Evolutionary conservation across 208 protist species (phyloP).

Genomic region (Trypanosoma scelopori): DNA sequence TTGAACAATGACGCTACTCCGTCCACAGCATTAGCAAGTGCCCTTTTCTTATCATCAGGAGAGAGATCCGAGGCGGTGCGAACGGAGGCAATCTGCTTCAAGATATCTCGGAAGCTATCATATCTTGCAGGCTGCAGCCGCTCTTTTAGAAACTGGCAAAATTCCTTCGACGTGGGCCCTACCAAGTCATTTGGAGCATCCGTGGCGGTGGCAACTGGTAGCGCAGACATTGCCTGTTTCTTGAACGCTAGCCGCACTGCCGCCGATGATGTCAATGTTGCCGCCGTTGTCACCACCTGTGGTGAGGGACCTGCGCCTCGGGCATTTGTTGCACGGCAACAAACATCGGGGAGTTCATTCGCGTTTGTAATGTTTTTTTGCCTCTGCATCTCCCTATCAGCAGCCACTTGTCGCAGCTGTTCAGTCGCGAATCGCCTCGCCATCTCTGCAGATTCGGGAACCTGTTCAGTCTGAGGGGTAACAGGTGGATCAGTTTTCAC

Average conservation of each 20-base stretch:
- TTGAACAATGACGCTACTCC: constrained; percentile 40
- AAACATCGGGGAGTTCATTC: constrained; percentile 3
- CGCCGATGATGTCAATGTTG: not conserved
- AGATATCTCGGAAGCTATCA: constrained; percentile 48
- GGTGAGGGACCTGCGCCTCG: not conserved
- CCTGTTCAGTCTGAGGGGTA: not conserved
- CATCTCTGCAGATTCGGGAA: constrained; percentile 27
- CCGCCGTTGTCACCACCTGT: not conserved
- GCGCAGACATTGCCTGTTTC: constrained; percentile 21
- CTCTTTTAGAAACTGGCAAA: constrained; percentile 79
- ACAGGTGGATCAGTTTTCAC: not conserved
- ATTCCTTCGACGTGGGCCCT: constrained; percentile 70
- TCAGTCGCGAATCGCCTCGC: constrained; percentile 33
- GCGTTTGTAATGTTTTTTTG: constrained; percentile 12
- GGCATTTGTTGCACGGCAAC: not conserved
- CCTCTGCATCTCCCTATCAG: constrained; percentile 13
- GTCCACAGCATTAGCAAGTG: constrained; percentile 24
- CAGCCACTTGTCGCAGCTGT: constrained; percentile 12
- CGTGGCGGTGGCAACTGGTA: not conserved
- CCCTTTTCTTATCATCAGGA: constrained; percentile 19
- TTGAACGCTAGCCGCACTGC: constrained; percentile 8
- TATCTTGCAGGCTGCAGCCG: constrained; percentile 52
- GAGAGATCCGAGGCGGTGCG: constrained; percentile 14
- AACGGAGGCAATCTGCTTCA: constrained; percentile 53
- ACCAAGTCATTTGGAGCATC: constrained; percentile 14